phyloP scores from a whole-genome alignment of 179 eudicot species.

The Dionaea muscipula region DNA sequence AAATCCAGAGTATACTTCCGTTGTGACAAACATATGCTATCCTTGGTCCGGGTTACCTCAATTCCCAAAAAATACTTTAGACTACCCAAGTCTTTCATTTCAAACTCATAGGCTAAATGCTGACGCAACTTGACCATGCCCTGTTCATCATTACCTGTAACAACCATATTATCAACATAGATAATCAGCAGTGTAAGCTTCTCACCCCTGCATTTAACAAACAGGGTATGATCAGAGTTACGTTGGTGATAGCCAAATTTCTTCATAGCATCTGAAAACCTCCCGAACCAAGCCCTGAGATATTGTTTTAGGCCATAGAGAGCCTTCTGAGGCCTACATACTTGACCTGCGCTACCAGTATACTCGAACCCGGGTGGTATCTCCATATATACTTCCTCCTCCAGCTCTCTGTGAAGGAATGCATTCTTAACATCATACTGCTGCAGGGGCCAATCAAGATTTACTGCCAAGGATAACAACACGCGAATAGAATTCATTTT shows the following conservation, averaged over 20 bases:
- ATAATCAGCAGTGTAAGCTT: too few species aligned
- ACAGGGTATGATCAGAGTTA: background rate
- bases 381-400: background rate
- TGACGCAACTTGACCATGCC: too few species aligned
- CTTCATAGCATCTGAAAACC: background rate
- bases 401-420: conserved; percentile 1
- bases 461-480: background rate
- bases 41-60: background rate
- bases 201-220: background rate
- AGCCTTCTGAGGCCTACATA: background rate
- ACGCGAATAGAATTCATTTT: background rate
- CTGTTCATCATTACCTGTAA: too few species aligned
- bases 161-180: too few species aligned
- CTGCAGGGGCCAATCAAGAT: background rate
- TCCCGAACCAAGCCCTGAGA: background rate
- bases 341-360: too few species aligned
- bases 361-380: background rate
- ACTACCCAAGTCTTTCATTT: background rate
- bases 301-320: background rate
- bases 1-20: background rate
- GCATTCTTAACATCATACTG: conserved; percentile 3
- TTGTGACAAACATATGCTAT: background rate
- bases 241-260: background rate
- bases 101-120: too few species aligned
- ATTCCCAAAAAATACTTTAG: background rate